Base-by-base conservation (phyloP, 345 rosid species). In the Dipteronia sinensis region DNA sequence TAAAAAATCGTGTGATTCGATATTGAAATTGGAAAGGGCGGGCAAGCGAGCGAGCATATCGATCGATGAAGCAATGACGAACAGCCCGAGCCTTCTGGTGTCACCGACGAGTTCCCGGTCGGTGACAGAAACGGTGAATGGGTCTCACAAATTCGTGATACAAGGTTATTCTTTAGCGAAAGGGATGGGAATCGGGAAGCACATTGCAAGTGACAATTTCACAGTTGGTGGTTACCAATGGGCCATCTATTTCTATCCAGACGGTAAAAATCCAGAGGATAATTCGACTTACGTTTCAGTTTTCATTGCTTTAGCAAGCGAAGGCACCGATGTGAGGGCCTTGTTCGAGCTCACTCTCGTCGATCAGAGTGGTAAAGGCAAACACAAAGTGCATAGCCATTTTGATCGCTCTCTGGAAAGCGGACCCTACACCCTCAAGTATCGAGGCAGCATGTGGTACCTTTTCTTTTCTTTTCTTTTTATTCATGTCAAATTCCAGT, bases 361-460 rank as follows among this genome's bases (percentile, higher is more conserved):
- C 70, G 90, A 91, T 76, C 95, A 91, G 87, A 89, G 93, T 73
- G 95, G 91, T n/a, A 89, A 89, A 76, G 91, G 81, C 17, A 88
- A 83, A 78, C 95, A 91, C 76, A 91, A 89, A 79, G 89, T 91
- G 34, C 95, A 91, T 56, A 88, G 91, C 85, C 95, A 91, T 84
- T 91, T 91, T 65, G 93, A 88, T 74, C 86, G 95, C 19, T 84
- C 91, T 58, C 85, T 91, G 3, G 95, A 82, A 78, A 74, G 91
- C 72, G 94, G 94, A 1, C 94, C 94, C 7, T 91, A 89, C 81
- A 88, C 91, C 20, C 88, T 90, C 58, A 90, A 88, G 78, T 90
- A 87, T 76, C 85, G 90, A 3, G 88, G 88, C 8, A 83, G 86
- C 82, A 87, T 87, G 92, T 89, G 92, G 92, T 85, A 82, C 31